Conservation (phyloP, 805 yeast species). For the Lipomyces lipofer region DNA sequence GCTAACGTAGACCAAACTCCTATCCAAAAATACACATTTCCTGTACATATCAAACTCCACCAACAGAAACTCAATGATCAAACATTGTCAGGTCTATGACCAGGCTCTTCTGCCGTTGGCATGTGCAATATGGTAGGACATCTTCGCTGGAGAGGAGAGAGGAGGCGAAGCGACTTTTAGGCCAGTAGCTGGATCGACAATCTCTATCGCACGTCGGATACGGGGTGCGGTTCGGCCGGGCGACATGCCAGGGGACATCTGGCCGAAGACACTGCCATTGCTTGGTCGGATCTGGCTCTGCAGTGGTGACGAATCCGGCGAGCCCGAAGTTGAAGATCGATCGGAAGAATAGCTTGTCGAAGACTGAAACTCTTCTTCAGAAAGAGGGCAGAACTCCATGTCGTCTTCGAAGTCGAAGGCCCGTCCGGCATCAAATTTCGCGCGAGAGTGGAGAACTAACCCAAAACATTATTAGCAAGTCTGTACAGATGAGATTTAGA, state of each 20-base stretch:
- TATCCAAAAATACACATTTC: too few species aligned
- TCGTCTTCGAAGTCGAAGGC: slow-evolving; percentile 74
- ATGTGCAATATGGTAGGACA: slow-evolving; percentile 9
- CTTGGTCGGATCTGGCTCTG: slow-evolving; percentile 26
- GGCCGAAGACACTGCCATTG: slow-evolving; percentile 17
- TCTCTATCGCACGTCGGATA: slow-evolving; percentile 43
- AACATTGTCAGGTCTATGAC: slow-evolving; percentile 5
- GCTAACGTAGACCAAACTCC: slow-evolving; percentile 3
- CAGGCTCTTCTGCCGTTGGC: slow-evolving; percentile 22
- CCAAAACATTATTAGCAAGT: neutral
- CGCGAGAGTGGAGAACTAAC: slow-evolving; percentile 26
- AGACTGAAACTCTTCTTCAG: slow-evolving; percentile 31
- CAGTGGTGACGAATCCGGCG: slow-evolving; percentile 32
- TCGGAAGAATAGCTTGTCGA: slow-evolving; percentile 27
- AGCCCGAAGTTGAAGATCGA: slow-evolving; percentile 32
- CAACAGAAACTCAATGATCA: neutral
- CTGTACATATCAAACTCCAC: too few species aligned
- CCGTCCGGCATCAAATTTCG: slow-evolving; percentile 59
- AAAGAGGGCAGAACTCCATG: slow-evolving; percentile 63
- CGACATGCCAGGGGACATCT: slow-evolving; percentile 25
- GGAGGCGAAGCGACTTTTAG: slow-evolving; percentile 50
- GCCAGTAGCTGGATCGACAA: slow-evolving; percentile 58
- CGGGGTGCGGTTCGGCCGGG: slow-evolving; percentile 22
- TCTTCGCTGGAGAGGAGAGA: slow-evolving; percentile 24
- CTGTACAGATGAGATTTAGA: neutral